phyloP scores from a whole-genome alignment of 2,329 filamentous ascomycete genomes.

The Zymoseptoria passerinii region DNA sequence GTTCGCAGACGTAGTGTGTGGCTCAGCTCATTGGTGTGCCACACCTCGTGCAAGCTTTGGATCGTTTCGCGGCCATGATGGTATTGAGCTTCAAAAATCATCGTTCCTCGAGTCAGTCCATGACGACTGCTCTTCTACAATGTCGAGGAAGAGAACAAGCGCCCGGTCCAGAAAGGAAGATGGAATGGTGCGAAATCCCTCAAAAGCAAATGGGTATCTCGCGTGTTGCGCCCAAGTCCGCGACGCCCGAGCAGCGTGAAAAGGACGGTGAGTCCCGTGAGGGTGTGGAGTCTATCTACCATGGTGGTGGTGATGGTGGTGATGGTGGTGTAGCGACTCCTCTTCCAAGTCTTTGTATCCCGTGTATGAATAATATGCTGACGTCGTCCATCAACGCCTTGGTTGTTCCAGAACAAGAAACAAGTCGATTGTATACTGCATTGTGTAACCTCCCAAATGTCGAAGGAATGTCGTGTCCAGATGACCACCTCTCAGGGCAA shows the following conservation, averaged over 20 bases:
- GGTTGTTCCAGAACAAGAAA: background rate
- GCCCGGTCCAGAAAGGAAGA: background rate
- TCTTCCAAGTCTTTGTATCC: background rate
- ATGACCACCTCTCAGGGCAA: constrained; percentile 3
- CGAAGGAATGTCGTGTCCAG: background rate
- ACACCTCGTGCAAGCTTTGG: background rate
- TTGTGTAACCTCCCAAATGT: background rate
- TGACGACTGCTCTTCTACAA: background rate
- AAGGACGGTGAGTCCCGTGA: constrained; percentile 7
- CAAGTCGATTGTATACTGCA: background rate
- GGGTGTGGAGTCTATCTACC: constrained; percentile 18
- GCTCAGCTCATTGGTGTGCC: background rate
- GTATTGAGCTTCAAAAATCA: background rate
- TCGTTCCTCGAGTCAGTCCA: background rate
- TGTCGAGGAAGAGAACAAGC: background rate
- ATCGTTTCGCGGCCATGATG: background rate
- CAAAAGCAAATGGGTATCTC: constrained; percentile 18
- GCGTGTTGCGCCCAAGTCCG: constrained; percentile 14
- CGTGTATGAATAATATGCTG: constrained; percentile 4
- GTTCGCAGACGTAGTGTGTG: background rate
- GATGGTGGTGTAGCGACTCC: constrained; percentile 1
- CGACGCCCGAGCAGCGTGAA: background rate
- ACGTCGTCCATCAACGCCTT: constrained; percentile 1
- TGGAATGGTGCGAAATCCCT: constrained; percentile 1
- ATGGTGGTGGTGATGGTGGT: constrained; percentile 12